Percentiles rank a stretch among this genome's conserved stretches.
phyloP scores from a whole-genome alignment of 306 rosid species.

The Trifolium fragiferum region DNA sequence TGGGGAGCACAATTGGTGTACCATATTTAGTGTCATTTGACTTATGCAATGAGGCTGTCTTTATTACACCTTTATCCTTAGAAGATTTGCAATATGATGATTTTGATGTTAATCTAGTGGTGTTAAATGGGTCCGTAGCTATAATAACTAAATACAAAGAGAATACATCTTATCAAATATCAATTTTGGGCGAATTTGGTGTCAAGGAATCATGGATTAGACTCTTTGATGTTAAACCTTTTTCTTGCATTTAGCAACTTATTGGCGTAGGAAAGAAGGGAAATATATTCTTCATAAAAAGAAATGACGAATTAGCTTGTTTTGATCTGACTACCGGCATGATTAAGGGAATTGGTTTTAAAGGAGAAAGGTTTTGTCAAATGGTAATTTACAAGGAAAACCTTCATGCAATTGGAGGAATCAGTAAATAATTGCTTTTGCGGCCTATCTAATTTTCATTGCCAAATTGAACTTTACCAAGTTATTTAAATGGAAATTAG shows the following conservation, averaged over 20 bases:
- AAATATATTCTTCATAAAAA: too few species aligned
- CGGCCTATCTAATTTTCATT: not conserved
- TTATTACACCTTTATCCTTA: not conserved
- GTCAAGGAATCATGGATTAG: not conserved
- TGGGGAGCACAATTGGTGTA: not conserved
- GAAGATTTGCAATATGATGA: not conserved
- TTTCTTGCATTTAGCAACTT: not conserved
- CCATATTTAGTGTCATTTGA: not conserved
- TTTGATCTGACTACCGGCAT: not conserved
- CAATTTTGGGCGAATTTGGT: not conserved
- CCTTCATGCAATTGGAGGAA: not conserved
- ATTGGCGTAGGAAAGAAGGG: not conserved
- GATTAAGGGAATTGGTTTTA: not conserved
- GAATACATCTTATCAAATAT: not conserved
- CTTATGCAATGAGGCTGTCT: not conserved
- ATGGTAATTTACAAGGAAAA: not conserved
- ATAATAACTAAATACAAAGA: too few species aligned
- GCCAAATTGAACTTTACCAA: too few species aligned
- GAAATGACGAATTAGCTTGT: not conserved
- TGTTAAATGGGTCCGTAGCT: not conserved
- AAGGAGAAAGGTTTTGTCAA: not conserved
- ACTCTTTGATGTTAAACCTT: not conserved
- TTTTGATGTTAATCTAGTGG: not conserved
- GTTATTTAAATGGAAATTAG: too few species aligned
- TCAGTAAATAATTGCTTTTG: not conserved